Conservation (phyloP, 2,329 filamentous ascomycete species). For the Rhexocercosporidium sp. region DNA sequence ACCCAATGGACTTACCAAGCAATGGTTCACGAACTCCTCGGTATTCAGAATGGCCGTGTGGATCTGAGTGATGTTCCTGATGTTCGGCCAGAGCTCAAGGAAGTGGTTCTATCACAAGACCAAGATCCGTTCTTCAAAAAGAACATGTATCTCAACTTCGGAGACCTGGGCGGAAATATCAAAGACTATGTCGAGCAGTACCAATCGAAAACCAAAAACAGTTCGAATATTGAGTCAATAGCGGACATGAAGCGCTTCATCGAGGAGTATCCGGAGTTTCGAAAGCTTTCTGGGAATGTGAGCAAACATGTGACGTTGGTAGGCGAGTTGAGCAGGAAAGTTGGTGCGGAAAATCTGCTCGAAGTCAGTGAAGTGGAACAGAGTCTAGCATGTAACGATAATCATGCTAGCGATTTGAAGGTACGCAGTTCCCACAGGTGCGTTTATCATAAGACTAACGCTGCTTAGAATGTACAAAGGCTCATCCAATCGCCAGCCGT, state of each 20-base stretch:
- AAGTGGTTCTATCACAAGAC: conserved; percentile 94
- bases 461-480: conserved; percentile 74
- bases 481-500: conserved; percentile 83
- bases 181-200: conserved; percentile 99
- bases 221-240: conserved; percentile 95
- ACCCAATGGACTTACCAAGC: conserved; percentile 99
- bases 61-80: conserved; percentile 85
- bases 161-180: conserved; percentile 92
- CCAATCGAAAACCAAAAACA: conserved; percentile 96
- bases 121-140: conserved; percentile 99
- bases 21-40: conserved; percentile 98
- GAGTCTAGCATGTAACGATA: conserved; percentile 95
- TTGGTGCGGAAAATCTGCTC: conserved; percentile 84
- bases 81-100: conserved; percentile 83
- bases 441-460: conserved; percentile 35
- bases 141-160: conserved; percentile 99
- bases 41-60: conserved; percentile 93
- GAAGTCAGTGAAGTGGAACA: conserved; percentile 98
- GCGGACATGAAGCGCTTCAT: conserved; percentile 99
- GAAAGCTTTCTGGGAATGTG: conserved; percentile 95
- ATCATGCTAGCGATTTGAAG: conserved; percentile 89
- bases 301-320: conserved; percentile 98
- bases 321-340: conserved; percentile 86
- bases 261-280: conserved; percentile 97
- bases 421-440: conserved; percentile 50